phyloP scores from a whole-genome alignment of 306 rosid species.

The Dalbergia cultrata region DNA sequence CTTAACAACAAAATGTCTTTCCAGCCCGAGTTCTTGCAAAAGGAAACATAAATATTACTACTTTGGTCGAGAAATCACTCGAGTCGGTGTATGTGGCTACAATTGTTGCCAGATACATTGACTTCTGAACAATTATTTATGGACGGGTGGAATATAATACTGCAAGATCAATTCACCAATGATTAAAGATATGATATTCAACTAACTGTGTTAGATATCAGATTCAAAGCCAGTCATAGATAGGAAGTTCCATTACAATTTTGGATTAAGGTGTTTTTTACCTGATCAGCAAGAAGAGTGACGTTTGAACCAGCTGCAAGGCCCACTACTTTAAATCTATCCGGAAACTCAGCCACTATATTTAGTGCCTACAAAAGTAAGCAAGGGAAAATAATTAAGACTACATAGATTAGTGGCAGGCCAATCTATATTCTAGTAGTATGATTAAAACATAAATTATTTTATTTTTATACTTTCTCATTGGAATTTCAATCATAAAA shows the following conservation, averaged over 20 bases:
- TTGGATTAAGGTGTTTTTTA: conserved; percentile 40
- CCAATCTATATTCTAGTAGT: not conserved
- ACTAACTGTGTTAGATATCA: no score
- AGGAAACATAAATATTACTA: not conserved
- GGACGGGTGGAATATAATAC: no score
- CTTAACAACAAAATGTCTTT: not conserved
- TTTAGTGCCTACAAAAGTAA: conserved; percentile 71
- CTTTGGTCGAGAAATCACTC: no score
- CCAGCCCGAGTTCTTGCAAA: not conserved
- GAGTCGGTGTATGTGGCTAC: no score
- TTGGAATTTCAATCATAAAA: no score
- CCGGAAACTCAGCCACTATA: conserved; percentile 89
- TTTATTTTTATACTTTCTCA: no score
- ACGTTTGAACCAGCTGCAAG: conserved; percentile 94
- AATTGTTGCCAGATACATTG: no score
- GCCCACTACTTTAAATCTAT: conserved; percentile 78
- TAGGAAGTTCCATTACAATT: not conserved
- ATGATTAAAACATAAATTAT: not conserved
- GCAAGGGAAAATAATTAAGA: conserved; percentile 24
- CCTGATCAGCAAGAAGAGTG: conserved; percentile 95
- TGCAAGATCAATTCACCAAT: not conserved
- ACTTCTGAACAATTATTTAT: no score
- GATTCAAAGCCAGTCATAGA: no score
- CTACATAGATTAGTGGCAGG: not conserved
- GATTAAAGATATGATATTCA: not conserved